These are phyloP conservation scores for Penicillium sp. DNA, from an alignment of 2,329 filamentous ascomycete species.

Conservation along the genomic window DNA sequence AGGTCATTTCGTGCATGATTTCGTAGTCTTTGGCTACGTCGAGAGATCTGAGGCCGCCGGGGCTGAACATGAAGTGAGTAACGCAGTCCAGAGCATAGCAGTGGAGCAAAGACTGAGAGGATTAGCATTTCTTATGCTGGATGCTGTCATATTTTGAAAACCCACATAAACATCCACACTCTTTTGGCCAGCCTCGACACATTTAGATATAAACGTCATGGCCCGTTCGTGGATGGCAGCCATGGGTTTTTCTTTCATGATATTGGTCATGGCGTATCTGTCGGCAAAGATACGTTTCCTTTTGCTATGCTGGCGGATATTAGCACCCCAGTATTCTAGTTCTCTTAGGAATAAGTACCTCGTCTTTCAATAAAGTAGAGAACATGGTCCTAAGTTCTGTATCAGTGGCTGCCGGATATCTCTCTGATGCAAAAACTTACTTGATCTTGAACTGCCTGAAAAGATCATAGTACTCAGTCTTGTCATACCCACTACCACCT, in stretches of 20 bases:
- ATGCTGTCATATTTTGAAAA: conserved; percentile 3
- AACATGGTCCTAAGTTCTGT: conserved; percentile 29
- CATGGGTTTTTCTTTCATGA: conserved; percentile 50
- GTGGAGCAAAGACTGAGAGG: conserved; percentile 43
- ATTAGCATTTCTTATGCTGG: background rate
- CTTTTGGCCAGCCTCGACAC: conserved; percentile 35
- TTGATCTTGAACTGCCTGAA: conserved; percentile 29
- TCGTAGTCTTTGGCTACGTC: conserved; percentile 48
- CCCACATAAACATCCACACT: conserved; percentile 55
- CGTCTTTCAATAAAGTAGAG: conserved; percentile 25
- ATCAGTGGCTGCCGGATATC: background rate
- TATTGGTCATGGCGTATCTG: conserved; percentile 60
- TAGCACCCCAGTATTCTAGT: background rate
- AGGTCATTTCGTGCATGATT: conserved; percentile 61
- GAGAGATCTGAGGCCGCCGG: conserved; percentile 55
- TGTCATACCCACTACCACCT: conserved; percentile 32
- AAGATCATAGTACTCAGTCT: conserved; percentile 30
- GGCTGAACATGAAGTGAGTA: conserved; percentile 61
- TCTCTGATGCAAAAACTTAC: conserved; percentile 3
- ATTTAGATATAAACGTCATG: conserved; percentile 48
- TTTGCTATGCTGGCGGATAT: conserved; percentile 47
- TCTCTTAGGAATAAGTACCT: conserved; percentile 6
- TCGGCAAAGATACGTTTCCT: conserved; percentile 57
- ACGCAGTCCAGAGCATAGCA: conserved; percentile 62
- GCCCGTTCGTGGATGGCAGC: conserved; percentile 52